These are phyloP conservation scores for Westerdykella aurantiaca DNA, from an alignment of 2,329 filamentous ascomycete species.

Conservation along the genomic window DNA sequence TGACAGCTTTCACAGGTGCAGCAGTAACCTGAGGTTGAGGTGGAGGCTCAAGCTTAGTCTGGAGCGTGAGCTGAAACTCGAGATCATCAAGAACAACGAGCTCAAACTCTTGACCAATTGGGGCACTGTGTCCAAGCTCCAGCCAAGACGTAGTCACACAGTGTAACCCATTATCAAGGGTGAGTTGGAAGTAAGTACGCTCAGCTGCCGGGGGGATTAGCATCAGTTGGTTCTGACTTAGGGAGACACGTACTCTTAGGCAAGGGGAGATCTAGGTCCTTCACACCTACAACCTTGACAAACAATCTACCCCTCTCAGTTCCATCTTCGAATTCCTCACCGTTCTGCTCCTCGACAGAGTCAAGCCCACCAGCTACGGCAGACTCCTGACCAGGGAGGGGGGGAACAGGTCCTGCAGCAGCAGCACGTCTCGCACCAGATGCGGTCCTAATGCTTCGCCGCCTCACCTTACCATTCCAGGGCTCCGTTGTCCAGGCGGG, in stretches of 20 bases:
- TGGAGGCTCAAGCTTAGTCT: slow-evolving; percentile 84
- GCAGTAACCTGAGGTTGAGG: slow-evolving; percentile 43
- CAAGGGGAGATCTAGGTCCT: slow-evolving; percentile 86
- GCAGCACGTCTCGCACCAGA: slow-evolving; percentile 57
- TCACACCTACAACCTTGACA: slow-evolving; percentile 97
- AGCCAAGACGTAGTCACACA: slow-evolving; percentile 96
- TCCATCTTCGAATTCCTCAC: slow-evolving; percentile 62
- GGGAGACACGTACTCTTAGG: slow-evolving; percentile 67
- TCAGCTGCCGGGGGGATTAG: slow-evolving; percentile 55
- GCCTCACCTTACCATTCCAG: slow-evolving; percentile 78
- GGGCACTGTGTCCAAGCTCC: slow-evolving; percentile 83
- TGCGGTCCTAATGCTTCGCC: slow-evolving; percentile 56
- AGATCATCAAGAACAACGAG: slow-evolving; percentile 94
- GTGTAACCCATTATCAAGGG: slow-evolving; percentile 95
- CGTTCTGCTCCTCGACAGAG: slow-evolving; percentile 64
- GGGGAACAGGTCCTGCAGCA: slow-evolving; percentile 63
- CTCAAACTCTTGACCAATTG: slow-evolving; percentile 97
- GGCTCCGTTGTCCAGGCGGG: slow-evolving; percentile 96
- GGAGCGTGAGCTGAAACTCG: slow-evolving; percentile 96
- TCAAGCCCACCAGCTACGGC: slow-evolving; percentile 60
- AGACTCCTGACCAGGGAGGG: slow-evolving; percentile 81
- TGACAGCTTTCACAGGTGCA: slow-evolving; percentile 57
- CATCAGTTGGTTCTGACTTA: neutral
- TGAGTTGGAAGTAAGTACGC: slow-evolving; percentile 89
- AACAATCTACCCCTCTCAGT: slow-evolving; percentile 87